A percentile compares a stretch with the other conserved stretches of the same genome.
Conservation (phyloP, 192 early-diverging fungal genomes). For the Umbelopsis isabellina region DNA sequence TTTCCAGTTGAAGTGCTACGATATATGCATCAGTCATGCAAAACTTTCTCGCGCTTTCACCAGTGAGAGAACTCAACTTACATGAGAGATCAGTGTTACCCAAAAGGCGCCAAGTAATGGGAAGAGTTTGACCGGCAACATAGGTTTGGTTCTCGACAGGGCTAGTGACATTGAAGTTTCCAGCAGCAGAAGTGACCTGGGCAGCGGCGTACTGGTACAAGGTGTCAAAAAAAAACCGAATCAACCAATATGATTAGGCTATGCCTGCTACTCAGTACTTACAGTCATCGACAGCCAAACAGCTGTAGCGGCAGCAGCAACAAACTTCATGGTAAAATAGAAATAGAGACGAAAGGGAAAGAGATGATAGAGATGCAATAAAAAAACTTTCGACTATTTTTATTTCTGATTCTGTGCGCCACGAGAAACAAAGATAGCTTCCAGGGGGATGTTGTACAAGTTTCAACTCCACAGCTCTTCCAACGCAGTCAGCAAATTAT, state of each 20-base stretch:
- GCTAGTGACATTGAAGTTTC: conserved; percentile 38
- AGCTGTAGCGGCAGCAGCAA: conserved; percentile 5
- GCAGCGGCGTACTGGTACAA: conserved; percentile 25
- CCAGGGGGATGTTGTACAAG: conserved; percentile 21
- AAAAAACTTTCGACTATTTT: conserved; percentile 9
- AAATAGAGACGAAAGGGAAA: background rate
- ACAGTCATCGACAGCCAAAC: conserved; percentile 18
- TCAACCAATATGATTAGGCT: background rate
- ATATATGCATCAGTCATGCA: background rate
- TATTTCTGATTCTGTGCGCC: conserved; percentile 23
- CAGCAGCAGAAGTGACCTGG: conserved; percentile 27
- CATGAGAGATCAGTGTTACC: conserved; percentile 26
- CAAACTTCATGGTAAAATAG: conserved; percentile 1
- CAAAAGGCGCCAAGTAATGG: conserved; percentile 33
- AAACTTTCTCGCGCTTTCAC: background rate
- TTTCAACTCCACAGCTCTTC: conserved; percentile 13
- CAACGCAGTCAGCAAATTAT: conserved; percentile 32
- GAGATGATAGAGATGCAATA: background rate
- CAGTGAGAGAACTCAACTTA: conserved; percentile 20
- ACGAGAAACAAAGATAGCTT: conserved; percentile 22
- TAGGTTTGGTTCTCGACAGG: conserved; percentile 35
- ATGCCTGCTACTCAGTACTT: background rate
- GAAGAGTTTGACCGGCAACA: conserved; percentile 34
- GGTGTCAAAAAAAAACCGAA: background rate
- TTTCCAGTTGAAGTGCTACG: conserved; percentile 30